Base-by-base conservation (phyloP, 116 monocot species). In the Cymodocea nodosa region DNA sequence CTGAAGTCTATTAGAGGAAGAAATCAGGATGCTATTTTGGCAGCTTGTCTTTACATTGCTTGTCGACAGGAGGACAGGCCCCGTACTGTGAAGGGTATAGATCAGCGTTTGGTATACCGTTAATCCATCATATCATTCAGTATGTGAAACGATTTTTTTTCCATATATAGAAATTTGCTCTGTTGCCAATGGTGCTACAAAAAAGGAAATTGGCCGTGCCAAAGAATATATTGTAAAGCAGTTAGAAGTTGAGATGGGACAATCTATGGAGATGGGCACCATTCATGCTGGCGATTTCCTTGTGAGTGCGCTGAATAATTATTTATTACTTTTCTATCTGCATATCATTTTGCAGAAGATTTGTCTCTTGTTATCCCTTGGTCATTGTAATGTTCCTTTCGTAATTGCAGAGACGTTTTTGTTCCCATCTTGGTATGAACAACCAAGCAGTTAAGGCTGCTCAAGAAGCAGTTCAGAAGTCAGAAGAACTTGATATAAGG, bases 171-270 rank as follows among this genome's bases (percentile, higher is more conserved):
- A 92, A 77, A 87, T 87, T 60, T 85, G 82, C 37, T 80, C 86
- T 68, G 80, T 83, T 59, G 89, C 84, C 12, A 81, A 77, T 78
- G 86, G 82, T 64, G 81, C 80, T 37, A 86, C 83, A 37, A 89
- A 89, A 78, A 89, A 89, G 83, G 93, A 93, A 67, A 83, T 93
- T 75, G 84, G 83, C 48, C 59, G 85, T 15, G 81, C 83, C 10
- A 93, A 84, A 60, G 81, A 83, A 44, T 85, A 70, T 54, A 89
- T 93, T 67, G 82, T 83, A 50, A 89, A 80, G 75, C 85, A 85
- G 63, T 77, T 93, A 25, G 90, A 90, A 76, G 79, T 69, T 64
- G 84, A 86, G 67, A 84, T 79, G 83, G 83, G 88, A 20, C 74
- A 77, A 22, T 74, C 79, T 35, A 82, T 87, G 78, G 84, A 87